These are phyloP conservation scores for Lachancea waltii DNA, from an alignment of 805 yeast species.

Conservation along the genomic window DNA sequence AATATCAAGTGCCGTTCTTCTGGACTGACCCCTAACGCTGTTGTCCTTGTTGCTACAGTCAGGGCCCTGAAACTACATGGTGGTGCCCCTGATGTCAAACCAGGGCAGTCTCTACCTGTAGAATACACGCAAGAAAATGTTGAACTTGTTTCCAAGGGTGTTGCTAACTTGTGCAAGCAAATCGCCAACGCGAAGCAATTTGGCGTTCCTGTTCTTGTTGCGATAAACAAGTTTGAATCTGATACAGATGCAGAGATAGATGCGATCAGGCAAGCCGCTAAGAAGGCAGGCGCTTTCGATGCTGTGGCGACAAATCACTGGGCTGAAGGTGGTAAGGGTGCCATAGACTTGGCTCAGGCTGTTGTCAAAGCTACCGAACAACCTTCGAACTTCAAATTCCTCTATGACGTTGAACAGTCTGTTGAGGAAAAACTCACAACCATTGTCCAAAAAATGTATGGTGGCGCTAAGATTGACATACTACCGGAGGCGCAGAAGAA, in stretches of 20 bases:
- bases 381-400: conserved; percentile 47
- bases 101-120: conserved; percentile 79
- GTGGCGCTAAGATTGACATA: conserved; percentile 79
- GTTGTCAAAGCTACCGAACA: conserved; percentile 63
- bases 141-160: conserved; percentile 70
- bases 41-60: conserved; percentile 91
- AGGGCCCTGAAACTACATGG: conserved; percentile 97
- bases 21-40: conserved; percentile 81
- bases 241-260: conserved; percentile 79
- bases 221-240: conserved; percentile 79
- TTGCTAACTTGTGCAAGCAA: conserved; percentile 85
- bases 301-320: conserved; percentile 91
- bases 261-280: conserved; percentile 70
- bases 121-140: conserved; percentile 78
- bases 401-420: conserved; percentile 63
- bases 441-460: conserved; percentile 87
- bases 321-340: conserved; percentile 94
- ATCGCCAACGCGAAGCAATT: conserved; percentile 77
- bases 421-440: conserved; percentile 75
- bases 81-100: conserved; percentile 94
- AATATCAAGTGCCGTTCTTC: conserved; percentile 93
- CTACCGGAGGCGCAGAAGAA: conserved; percentile 75
- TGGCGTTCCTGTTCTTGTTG: conserved; percentile 91
- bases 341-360: conserved; percentile 74
- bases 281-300: conserved; percentile 87